These are phyloP conservation scores for Pseudognaphalium luteoalbum DNA, from an alignment of 129 eudicot genomes.

Conservation along the genomic window DNA sequence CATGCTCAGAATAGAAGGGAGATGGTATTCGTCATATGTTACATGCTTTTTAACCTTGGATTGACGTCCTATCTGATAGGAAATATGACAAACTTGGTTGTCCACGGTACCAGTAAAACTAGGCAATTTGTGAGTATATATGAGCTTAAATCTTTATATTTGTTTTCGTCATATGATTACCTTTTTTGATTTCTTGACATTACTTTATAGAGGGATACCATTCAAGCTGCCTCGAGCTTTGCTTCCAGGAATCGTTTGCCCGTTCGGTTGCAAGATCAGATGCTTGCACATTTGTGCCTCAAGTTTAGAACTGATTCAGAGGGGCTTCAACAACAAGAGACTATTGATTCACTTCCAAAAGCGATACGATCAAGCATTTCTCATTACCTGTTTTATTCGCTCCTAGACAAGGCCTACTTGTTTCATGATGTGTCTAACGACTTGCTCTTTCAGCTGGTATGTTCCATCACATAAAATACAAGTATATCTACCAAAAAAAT, in stretches of 20 bases:
- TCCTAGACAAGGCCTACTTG: conserved; percentile 66
- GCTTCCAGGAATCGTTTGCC: conserved; percentile 66
- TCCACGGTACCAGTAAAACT: conserved; percentile 70
- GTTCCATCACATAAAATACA: not conserved
- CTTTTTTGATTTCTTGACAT: not conserved
- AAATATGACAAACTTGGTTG: conserved; percentile 86
- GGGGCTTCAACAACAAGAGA: conserved; percentile 76
- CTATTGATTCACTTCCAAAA: conserved; percentile 65
- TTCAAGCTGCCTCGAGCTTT: conserved; percentile 72
- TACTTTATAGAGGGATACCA: conserved; percentile 52
- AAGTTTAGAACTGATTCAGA: conserved; percentile 64
- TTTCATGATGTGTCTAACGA: conserved; percentile 65
- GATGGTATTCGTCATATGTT: conserved; percentile 55
- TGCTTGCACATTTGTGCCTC: conserved; percentile 62
- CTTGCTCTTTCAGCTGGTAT: conserved; percentile 73
- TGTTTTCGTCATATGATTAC: not conserved
- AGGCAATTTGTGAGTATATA: conserved; percentile 60
- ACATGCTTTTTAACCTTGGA: conserved; percentile 74
- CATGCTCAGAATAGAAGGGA: conserved; percentile 62
- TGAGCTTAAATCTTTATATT: not conserved
- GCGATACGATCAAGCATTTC: conserved; percentile 69
- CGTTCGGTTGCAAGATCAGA: conserved; percentile 58
- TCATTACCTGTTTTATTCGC: conserved; percentile 50
- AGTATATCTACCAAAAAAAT: not conserved
- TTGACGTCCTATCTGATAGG: conserved; percentile 67